phyloP scores from a whole-genome alignment of 257 asterid genomes.

The Solanum habrochaites region DNA sequence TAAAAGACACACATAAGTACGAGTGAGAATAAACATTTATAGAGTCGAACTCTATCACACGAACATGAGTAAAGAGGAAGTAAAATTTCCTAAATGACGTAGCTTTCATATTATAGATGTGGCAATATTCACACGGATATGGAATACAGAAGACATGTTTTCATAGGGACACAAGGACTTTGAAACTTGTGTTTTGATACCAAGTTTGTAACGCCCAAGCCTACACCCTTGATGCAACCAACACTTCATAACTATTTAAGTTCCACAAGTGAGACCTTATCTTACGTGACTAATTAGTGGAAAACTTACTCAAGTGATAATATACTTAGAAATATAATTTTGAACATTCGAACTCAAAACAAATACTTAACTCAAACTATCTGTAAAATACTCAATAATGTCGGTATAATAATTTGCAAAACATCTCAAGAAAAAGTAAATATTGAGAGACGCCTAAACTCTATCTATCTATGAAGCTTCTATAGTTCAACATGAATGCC shows the following conservation, averaged over 20 bases:
- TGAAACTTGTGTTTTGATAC: background rate
- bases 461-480: background rate
- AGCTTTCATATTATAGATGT: background rate
- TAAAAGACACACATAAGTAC: background rate
- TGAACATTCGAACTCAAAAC: background rate
- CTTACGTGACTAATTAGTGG: background rate
- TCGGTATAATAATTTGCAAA: background rate
- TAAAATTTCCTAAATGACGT: background rate
- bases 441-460: background rate
- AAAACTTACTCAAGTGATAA: too few species aligned
- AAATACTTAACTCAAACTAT: background rate
- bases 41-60: background rate
- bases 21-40: background rate
- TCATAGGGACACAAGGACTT: background rate
- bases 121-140: background rate
- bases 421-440: background rate
- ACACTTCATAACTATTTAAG: background rate
- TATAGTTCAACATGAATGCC: background rate
- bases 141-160: background rate
- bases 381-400: background rate
- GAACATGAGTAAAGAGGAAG: background rate
- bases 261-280: background rate
- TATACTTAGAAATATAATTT: background rate
- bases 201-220: background rate
- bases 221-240: background rate